Conservation (phyloP, 2,329 filamentous ascomycete species). For the Thielaviopsis populi region DNA sequence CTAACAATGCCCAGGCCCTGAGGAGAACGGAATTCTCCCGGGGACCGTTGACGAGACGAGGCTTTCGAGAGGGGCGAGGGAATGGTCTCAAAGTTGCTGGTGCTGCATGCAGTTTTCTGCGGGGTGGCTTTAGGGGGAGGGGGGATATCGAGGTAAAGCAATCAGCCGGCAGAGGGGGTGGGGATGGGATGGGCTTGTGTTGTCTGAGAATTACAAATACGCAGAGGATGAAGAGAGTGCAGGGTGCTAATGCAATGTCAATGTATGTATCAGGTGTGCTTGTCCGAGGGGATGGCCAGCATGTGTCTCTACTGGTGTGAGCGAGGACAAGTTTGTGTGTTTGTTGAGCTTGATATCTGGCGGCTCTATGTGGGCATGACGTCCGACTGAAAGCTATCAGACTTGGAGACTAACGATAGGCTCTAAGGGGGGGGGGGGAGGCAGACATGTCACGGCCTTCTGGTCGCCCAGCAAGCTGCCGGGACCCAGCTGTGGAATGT, state of each 20-base stretch:
- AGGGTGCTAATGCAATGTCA: not conserved
- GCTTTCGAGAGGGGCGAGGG: not conserved
- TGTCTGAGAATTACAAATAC: not conserved
- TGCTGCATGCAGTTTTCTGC: not conserved
- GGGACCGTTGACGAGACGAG: not conserved
- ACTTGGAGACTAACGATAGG: no score
- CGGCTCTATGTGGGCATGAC: not conserved
- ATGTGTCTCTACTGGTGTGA: not conserved
- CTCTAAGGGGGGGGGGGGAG: no score
- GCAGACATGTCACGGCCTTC: no score
- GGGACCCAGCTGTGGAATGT: not conserved
- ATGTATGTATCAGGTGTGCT: not conserved
- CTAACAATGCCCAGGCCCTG: not conserved
- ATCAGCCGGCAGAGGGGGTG: not conserved
- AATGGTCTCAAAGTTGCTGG: not conserved
- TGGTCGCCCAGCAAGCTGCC: not conserved
- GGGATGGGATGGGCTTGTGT: no score
- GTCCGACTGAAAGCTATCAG: no score
- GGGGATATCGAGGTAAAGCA: not conserved
- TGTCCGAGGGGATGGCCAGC: not conserved
- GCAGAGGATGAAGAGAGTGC: not conserved
- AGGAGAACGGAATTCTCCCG: not conserved
- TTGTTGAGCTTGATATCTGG: not conserved
- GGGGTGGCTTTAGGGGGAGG: not conserved
- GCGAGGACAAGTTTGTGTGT: not conserved